These are phyloP conservation scores for Cicer pinnatifidum DNA, from an alignment of 306 rosid species.

Conservation along the genomic window DNA sequence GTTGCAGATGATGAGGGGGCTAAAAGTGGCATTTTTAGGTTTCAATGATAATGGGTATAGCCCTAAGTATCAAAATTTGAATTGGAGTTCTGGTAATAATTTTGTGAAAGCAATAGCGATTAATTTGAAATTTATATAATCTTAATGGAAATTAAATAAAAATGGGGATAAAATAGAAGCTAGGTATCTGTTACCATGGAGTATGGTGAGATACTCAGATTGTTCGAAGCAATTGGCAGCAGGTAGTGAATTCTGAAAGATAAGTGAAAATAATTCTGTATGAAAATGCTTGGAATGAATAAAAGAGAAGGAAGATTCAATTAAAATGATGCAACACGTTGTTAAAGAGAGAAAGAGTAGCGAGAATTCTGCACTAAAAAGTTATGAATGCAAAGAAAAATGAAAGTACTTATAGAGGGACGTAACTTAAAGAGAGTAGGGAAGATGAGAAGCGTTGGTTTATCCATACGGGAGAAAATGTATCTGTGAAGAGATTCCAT, in stretches of 20 bases:
- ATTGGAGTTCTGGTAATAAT: constrained; percentile 1
- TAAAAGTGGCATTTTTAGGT: constrained; percentile 61
- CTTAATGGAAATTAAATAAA: background rate
- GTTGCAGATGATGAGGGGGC: constrained; percentile 50
- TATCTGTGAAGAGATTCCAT: too few species aligned
- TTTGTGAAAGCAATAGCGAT: constrained; percentile 15
- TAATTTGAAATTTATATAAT: too few species aligned
- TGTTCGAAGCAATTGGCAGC: constrained; percentile 7
- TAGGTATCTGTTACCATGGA: constrained; percentile 21
- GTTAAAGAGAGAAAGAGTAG: background rate
- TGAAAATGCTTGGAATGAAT: background rate
- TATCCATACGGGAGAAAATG: too few species aligned
- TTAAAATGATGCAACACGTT: background rate
- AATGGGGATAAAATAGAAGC: background rate
- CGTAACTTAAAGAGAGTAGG: too few species aligned
- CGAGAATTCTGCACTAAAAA: too few species aligned
- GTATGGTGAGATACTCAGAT: constrained; percentile 1
- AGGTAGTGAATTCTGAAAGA: constrained; percentile 36
- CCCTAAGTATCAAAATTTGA: constrained; percentile 37
- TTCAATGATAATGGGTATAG: constrained; percentile 25
- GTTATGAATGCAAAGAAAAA: too few species aligned
- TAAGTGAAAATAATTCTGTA: background rate
- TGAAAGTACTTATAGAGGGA: too few species aligned
- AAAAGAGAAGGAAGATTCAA: background rate
- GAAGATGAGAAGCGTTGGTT: too few species aligned